Evolutionary conservation across 192 early-diverging fungal genomes (phyloP).

Genomic region (Backusella westeae): DNA sequence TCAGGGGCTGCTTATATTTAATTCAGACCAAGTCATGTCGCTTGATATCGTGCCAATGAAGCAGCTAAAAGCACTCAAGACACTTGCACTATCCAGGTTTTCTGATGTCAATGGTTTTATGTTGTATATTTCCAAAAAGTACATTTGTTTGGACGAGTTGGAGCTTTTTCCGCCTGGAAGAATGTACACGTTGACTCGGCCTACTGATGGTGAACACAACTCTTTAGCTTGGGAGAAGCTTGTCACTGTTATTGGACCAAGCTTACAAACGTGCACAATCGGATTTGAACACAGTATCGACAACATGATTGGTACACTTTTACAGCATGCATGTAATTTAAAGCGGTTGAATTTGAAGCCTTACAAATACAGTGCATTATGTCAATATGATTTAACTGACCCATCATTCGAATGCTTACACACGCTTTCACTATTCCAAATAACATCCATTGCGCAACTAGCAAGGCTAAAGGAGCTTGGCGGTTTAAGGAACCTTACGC

Average conservation of each 20-base stretch:
- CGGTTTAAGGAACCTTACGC: neutral
- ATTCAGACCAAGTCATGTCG: neutral
- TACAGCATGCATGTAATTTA: neutral
- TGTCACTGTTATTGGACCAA: too few relatives aligned
- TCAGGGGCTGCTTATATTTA: neutral
- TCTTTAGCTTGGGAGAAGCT: too few relatives aligned
- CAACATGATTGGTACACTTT: neutral
- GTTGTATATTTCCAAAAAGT: neutral
- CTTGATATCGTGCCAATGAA: neutral
- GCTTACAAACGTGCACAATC: neutral
- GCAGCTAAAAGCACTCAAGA: neutral
- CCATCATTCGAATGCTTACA: neutral
- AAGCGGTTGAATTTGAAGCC: neutral
- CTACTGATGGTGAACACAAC: too few relatives aligned
- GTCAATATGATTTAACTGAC: neutral
- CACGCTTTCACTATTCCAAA: neutral
- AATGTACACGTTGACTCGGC: too few relatives aligned
- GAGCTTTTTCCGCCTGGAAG: neutral
- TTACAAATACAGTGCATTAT: neutral
- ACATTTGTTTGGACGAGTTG: neutral
- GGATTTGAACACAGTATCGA: too few relatives aligned
- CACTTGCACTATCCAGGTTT: neutral
- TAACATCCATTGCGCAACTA: neutral
- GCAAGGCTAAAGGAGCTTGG: neutral
- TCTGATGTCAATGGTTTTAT: neutral